These are phyloP conservation scores for Endocalyx cinctus DNA, from an alignment of 2,329 filamentous ascomycete genomes.

Conservation along the genomic window DNA sequence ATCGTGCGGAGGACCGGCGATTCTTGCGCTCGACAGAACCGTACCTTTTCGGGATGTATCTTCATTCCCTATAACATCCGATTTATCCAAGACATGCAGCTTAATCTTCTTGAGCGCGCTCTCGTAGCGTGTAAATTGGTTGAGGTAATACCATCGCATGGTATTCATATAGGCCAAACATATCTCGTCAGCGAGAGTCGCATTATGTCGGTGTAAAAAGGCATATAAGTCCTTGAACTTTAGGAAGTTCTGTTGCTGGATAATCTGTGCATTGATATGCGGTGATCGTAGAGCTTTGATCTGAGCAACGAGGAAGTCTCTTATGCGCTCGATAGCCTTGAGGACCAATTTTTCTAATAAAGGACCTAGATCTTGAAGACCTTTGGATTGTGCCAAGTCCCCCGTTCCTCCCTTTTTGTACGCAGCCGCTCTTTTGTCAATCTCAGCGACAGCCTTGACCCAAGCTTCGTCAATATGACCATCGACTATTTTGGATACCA, in stretches of 20 bases:
- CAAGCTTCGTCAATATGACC: conserved; percentile 87
- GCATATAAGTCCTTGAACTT: conserved; percentile 83
- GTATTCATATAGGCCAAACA: conserved; percentile 93
- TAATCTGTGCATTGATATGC: conserved; percentile 94
- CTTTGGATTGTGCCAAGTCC: conserved; percentile 64
- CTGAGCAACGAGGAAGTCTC: conserved; percentile 90
- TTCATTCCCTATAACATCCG: conserved; percentile 78
- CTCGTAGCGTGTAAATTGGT: conserved; percentile 85
- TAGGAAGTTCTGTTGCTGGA: conserved; percentile 88
- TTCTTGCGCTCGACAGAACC: conserved; percentile 48
- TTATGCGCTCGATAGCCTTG: conserved; percentile 90
- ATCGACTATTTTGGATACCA: conserved; percentile 81
- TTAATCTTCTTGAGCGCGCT: conserved; percentile 80
- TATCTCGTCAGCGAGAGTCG: conserved; percentile 83
- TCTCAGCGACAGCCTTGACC: conserved; percentile 73
- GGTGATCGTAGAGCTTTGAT: conserved; percentile 92
- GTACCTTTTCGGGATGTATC: conserved; percentile 61
- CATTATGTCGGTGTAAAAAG: conserved; percentile 79
- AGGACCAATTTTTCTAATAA: conserved; percentile 78
- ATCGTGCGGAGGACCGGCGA: conserved; percentile 65
- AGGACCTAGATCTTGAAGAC: conserved; percentile 77
- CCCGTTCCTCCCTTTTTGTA: conserved; percentile 64
- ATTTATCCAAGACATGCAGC: conserved; percentile 75
- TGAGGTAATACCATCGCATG: conserved; percentile 97
- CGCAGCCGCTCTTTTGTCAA: conserved; percentile 67